Percentiles rank a stretch among this genome's conserved stretches.
These are phyloP conservation scores for Suhomyces yuchorum DNA, from an alignment of 1,139 yeast species.

Conservation along the genomic window DNA sequence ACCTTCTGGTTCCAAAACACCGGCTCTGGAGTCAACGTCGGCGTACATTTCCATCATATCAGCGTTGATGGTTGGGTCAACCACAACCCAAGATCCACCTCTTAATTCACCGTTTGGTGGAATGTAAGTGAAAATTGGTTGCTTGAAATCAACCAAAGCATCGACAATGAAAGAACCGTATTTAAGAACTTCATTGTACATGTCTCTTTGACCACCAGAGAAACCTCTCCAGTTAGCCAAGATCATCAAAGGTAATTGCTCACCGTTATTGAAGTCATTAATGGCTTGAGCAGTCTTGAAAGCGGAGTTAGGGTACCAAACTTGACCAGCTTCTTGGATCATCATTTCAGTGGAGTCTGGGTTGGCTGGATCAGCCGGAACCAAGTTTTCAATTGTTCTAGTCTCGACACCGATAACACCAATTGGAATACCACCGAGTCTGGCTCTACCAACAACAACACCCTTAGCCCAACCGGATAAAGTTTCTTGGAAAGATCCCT, in stretches of 20 bases:
- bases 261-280: conserved; percentile 96
- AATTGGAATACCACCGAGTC: conserved; percentile 97
- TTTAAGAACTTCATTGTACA: conserved; percentile 97
- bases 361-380: conserved; percentile 98
- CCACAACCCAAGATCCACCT: conserved; percentile 99
- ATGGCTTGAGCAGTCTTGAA: conserved; percentile 99
- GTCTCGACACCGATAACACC: conserved; percentile 98
- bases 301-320: conserved; percentile 99
- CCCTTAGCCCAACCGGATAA: conserved; percentile 98
- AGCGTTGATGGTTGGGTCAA: conserved; percentile 94
- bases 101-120: conserved; percentile 98
- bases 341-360: conserved; percentile 87
- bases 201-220: conserved; percentile 99
- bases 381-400: conserved; percentile 79
- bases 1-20: conserved; percentile 98
- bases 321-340: conserved; percentile 97
- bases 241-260: conserved; percentile 94
- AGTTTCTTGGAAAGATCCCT: conserved; percentile 94
- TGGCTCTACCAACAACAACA: conserved; percentile 97
- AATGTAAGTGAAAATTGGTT: conserved; percentile 93
- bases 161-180: conserved; percentile 97
- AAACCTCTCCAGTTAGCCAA: conserved; percentile 99
- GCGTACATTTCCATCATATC: conserved; percentile 99
- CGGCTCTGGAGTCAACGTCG: conserved; percentile 94
- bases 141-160: conserved; percentile 93